These are phyloP conservation scores for Sporobolomyces phaffii DNA, from an alignment of 768 basidiomycete species.

Conservation along the genomic window DNA sequence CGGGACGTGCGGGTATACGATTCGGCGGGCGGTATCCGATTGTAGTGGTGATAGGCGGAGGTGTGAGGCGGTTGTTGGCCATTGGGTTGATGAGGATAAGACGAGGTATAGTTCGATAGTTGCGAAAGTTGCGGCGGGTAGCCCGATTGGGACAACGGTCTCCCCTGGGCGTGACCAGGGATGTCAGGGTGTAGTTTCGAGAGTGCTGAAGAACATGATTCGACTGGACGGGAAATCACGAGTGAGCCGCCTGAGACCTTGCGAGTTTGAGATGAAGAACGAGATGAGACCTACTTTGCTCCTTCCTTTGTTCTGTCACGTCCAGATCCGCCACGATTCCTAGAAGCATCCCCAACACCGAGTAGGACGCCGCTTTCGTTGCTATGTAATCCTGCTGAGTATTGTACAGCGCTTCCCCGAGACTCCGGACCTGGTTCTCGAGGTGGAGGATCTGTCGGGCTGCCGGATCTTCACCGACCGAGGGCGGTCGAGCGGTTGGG, in stretches of 20 bases:
- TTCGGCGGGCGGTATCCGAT: slow-evolving; percentile 22
- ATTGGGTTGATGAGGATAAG: not conserved
- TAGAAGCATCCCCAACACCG: slow-evolving; percentile 13
- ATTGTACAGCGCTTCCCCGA: slow-evolving; percentile 11
- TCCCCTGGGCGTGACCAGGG: not conserved
- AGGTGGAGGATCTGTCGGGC: not conserved
- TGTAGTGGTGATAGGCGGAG: slow-evolving; percentile 18
- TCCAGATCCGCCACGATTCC: slow-evolving; percentile 16
- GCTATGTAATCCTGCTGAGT: slow-evolving; percentile 15
- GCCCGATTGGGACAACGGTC: not conserved
- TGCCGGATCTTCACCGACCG: not conserved
- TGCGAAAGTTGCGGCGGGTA: not conserved
- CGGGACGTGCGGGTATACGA: slow-evolving; percentile 25
- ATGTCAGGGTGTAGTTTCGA: slow-evolving; percentile 3
- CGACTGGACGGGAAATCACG: slow-evolving; percentile 2
- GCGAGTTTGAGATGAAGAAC: not conserved
- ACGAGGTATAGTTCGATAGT: no score
- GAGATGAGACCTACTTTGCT: slow-evolving; percentile 4
- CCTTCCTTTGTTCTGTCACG: not conserved
- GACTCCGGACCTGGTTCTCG: slow-evolving; percentile 12
- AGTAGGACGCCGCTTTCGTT: not conserved
- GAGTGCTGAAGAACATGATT: slow-evolving; percentile 13
- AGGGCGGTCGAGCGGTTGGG: not conserved
- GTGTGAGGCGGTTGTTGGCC: not conserved
- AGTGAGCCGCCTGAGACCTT: not conserved